These are phyloP conservation scores for Colletotrichum tabaci DNA, from an alignment of 2,329 filamentous ascomycete genomes.

Conservation along the genomic window DNA sequence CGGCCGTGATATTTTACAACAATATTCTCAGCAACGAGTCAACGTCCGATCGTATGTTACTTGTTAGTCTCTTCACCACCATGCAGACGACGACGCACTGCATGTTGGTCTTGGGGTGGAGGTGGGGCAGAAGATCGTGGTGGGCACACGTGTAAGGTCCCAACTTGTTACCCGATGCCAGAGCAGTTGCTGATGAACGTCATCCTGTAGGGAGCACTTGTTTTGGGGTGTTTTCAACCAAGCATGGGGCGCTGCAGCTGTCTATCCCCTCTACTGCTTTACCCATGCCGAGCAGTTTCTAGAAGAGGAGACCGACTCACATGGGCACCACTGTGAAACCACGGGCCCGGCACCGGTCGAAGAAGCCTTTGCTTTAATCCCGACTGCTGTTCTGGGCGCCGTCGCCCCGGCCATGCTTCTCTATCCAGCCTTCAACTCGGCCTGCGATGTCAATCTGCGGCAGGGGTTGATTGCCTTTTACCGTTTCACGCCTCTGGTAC, in stretches of 20 bases:
- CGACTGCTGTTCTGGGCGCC: neutral
- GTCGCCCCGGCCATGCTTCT: neutral
- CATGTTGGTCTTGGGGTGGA: slow-evolving; percentile 21
- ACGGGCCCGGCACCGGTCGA: neutral
- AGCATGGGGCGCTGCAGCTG: slow-evolving; percentile 20
- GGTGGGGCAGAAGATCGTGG: neutral
- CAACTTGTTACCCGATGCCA: neutral
- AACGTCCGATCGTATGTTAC: neutral
- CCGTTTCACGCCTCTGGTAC: slow-evolving; percentile 3
- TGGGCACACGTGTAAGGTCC: neutral
- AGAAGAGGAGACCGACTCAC: accelerated
- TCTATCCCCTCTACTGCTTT: slow-evolving; percentile 28
- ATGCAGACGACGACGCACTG: slow-evolving; percentile 29
- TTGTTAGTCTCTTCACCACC: slow-evolving; percentile 13
- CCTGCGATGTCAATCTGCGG: neutral
- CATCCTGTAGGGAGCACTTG: neutral
- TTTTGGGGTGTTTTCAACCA: slow-evolving; percentile 25
- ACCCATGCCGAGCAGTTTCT: slow-evolving; percentile 15
- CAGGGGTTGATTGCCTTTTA: slow-evolving; percentile 19
- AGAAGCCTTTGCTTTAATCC: slow-evolving; percentile 3
- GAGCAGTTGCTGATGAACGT: accelerated
- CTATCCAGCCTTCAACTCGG: neutral
- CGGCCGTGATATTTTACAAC: slow-evolving; percentile 31
- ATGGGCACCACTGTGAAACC: neutral
- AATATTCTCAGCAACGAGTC: slow-evolving; percentile 17